These are phyloP conservation scores for Cronartium quercuum DNA, from an alignment of 1,284 basidiomycete species.

Conservation along the genomic window DNA sequence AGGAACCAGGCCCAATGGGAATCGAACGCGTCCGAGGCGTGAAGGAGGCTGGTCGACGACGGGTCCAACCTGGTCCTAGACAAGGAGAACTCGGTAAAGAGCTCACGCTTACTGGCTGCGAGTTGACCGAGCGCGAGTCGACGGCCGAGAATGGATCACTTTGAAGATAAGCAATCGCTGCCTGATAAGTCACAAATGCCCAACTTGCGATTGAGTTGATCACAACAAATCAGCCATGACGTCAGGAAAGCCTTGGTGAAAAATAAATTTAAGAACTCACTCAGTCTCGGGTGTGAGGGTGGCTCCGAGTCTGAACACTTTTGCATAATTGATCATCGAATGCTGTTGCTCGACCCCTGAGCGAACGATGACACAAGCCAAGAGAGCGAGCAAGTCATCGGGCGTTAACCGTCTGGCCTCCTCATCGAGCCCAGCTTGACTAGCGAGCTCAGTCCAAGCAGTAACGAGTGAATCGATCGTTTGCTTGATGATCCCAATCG, in stretches of 20 bases:
- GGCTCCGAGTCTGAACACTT: conserved; percentile 34
- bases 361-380: conserved; percentile 38
- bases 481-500: conserved; percentile 38
- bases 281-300: conserved; percentile 33
- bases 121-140: conserved; percentile 33
- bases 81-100: conserved; percentile 38
- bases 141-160: conserved; percentile 38
- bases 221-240: too few species aligned
- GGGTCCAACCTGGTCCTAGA: conserved; percentile 25
- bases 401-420: conserved; percentile 36
- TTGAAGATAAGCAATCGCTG: conserved; percentile 39
- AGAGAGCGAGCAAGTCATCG: conserved; percentile 34
- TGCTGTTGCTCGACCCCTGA: conserved; percentile 39
- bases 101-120: conserved; percentile 17
- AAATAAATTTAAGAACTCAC: too few species aligned
- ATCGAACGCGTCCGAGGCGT: conserved; percentile 29
- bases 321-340: conserved; percentile 37
- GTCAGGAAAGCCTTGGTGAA: neutral
- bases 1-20: conserved; percentile 9
- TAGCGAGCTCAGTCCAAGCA: conserved; percentile 27
- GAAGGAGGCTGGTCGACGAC: conserved; percentile 35
- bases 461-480: conserved; percentile 37
- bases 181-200: conserved; percentile 39
- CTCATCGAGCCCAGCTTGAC: conserved; percentile 34
- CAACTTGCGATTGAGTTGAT: conserved; percentile 6